Evolutionary conservation across 1,284 basidiomycete genomes (phyloP).

Genomic region (Heterobasidion irregulare): DNA sequence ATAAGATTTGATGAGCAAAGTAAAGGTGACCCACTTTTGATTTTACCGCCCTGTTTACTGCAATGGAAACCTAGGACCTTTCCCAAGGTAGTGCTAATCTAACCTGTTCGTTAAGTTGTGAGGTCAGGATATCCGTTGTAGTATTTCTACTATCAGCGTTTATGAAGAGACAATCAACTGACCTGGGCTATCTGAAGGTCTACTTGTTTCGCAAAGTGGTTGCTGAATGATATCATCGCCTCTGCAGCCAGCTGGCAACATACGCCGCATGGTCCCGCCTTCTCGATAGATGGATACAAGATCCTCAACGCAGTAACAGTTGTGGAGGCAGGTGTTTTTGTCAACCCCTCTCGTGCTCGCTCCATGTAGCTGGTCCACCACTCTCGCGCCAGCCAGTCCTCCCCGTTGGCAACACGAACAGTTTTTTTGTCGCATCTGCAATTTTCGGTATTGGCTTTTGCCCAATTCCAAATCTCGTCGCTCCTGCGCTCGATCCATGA

Average conservation of each 20-base stretch:
- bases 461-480: neutral
- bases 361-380: slow-evolving; percentile 3
- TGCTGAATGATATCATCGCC: neutral
- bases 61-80: no score
- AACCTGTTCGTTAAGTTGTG: no score
- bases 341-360: neutral
- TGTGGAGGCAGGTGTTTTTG: neutral
- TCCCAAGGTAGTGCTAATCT: no score
- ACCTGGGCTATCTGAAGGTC: neutral
- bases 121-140: no score
- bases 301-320: neutral
- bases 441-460: neutral
- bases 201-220: neutral
- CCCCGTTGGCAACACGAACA: neutral
- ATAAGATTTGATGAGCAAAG: no score
- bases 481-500: neutral
- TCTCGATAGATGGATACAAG: neutral
- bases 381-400: neutral
- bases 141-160: no score
- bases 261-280: neutral
- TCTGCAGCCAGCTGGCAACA: neutral
- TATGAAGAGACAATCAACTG: neutral
- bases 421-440: neutral
- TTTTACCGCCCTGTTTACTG: no score
- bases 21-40: no score